A percentile compares a stretch with the other conserved stretches of the same genome.
phyloP scores from a whole-genome alignment of 2,329 filamentous ascomycete species.

The Clonostachys rhizophaga region DNA sequence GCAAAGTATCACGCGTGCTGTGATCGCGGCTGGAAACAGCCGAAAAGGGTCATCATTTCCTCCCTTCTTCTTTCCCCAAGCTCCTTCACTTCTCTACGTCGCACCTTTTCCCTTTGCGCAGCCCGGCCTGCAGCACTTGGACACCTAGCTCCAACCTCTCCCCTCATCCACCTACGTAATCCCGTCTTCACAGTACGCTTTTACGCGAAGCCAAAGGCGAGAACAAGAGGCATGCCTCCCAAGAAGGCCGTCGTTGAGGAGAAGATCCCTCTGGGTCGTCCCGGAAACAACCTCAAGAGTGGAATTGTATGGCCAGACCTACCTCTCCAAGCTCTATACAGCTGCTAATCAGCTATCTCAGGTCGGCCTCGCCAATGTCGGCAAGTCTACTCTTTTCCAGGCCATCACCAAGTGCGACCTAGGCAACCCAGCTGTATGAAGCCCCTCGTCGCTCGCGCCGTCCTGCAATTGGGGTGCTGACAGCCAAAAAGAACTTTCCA shows the following conservation, averaged over 20 bases:
- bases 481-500: slow-evolving; percentile 75
- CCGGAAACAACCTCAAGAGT: slow-evolving; percentile 97
- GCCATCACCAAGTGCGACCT: slow-evolving; percentile 97
- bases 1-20: neutral
- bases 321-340: slow-evolving; percentile 3
- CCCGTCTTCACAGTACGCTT: slow-evolving; percentile 39
- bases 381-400: slow-evolving; percentile 99
- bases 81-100: slow-evolving; percentile 50
- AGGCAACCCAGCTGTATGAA: slow-evolving; percentile 88
- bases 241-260: slow-evolving; percentile 91
- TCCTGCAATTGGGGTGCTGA: slow-evolving; percentile 31
- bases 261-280: slow-evolving; percentile 93
- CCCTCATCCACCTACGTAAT: slow-evolving; percentile 35
- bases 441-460: slow-evolving; percentile 19
- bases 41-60: slow-evolving; percentile 36
- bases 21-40: slow-evolving; percentile 35
- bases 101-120: slow-evolving; percentile 50
- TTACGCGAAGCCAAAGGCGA: slow-evolving; percentile 52
- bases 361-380: slow-evolving; percentile 98
- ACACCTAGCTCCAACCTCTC: slow-evolving; percentile 39
- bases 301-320: slow-evolving; percentile 70
- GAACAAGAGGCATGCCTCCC: slow-evolving; percentile 80
- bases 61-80: slow-evolving; percentile 23
- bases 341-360: slow-evolving; percentile 30
- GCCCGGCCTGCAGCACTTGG: slow-evolving; percentile 61